Conservation (phyloP, 352 stramenopile genomes). For the Phytopythium oedochilum region DNA sequence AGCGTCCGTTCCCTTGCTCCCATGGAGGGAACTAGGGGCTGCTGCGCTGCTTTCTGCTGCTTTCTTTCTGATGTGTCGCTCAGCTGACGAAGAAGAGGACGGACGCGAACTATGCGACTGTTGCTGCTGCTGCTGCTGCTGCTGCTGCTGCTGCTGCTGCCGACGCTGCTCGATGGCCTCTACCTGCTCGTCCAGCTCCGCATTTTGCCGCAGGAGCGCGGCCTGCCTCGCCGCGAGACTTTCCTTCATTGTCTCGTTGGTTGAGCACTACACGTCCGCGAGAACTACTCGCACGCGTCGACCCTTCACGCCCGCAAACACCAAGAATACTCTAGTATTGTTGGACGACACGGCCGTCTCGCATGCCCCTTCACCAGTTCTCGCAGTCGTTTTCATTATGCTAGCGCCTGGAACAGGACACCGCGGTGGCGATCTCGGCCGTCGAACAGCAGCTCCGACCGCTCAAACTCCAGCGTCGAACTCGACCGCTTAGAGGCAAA, state of each 20-base stretch:
- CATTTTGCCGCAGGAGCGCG: constrained; percentile 55
- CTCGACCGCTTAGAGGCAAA: constrained; percentile 14
- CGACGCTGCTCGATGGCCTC: constrained; percentile 60
- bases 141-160: constrained; percentile 27
- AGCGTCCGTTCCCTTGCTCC: neutral
- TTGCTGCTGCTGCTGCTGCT: neutral
- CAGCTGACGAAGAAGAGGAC: constrained; percentile 2
- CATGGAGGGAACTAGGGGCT: neutral
- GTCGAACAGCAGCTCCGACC: constrained; percentile 28
- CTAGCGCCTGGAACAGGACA: constrained; percentile 21
- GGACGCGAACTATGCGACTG: neutral
- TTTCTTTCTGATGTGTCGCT: neutral
- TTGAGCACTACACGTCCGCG: neutral
- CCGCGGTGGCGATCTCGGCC: constrained; percentile 27
- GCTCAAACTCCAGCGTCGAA: constrained; percentile 19
- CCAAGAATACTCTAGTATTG: neutral
- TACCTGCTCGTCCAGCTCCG: constrained; percentile 57
- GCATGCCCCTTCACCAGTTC: neutral
- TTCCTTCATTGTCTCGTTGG: constrained; percentile 41
- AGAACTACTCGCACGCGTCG: neutral
- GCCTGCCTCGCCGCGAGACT: constrained; percentile 51
- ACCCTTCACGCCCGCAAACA: neutral
- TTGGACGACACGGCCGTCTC: neutral
- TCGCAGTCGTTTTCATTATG: neutral
- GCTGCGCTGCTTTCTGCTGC: neutral